A percentile compares a stretch with the other conserved stretches of the same genome.
Conservation (phyloP, 23 red algal genomes). For the Gracilaria domingensis region DNA sequence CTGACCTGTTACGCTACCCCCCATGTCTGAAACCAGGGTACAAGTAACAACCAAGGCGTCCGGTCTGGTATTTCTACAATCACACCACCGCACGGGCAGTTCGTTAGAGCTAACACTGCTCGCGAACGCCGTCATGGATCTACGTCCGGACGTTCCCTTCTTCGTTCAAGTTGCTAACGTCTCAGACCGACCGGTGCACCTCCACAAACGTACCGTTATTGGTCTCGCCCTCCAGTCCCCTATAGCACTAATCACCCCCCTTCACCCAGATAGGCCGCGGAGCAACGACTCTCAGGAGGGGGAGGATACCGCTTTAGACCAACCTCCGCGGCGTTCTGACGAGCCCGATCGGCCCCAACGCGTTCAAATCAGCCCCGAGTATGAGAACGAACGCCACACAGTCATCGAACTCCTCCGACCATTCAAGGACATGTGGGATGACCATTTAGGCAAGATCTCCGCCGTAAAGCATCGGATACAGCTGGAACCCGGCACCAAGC, state of each 20-base stretch:
- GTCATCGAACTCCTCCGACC: not conserved
- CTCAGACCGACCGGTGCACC: not conserved
- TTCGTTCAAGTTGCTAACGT: constrained; percentile 21
- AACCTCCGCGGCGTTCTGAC: not conserved
- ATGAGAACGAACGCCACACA: not conserved
- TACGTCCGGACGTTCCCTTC: constrained; percentile 28
- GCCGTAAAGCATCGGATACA: constrained; percentile 20
- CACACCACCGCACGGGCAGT: not conserved
- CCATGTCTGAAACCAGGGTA: not conserved
- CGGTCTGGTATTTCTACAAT: not conserved
- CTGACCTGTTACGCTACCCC: not conserved
- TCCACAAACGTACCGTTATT: constrained; percentile 17
- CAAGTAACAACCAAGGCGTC: not conserved
- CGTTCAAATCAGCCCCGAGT: not conserved
- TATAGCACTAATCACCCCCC: not conserved
- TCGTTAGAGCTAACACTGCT: constrained; percentile 3
- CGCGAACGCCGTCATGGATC: constrained; percentile 34
- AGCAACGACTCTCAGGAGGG: not conserved
- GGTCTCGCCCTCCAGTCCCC: not conserved
- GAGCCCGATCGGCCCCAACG: not conserved
- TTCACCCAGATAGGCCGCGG: not conserved
- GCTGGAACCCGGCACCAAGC: constrained; percentile 9
- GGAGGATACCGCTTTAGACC: not conserved
- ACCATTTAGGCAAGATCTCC: not conserved
- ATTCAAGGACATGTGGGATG: too few relatives aligned